Evolutionary conservation across 768 basidiomycete genomes (phyloP).

Genomic region (Podaxis pistillaris): DNA sequence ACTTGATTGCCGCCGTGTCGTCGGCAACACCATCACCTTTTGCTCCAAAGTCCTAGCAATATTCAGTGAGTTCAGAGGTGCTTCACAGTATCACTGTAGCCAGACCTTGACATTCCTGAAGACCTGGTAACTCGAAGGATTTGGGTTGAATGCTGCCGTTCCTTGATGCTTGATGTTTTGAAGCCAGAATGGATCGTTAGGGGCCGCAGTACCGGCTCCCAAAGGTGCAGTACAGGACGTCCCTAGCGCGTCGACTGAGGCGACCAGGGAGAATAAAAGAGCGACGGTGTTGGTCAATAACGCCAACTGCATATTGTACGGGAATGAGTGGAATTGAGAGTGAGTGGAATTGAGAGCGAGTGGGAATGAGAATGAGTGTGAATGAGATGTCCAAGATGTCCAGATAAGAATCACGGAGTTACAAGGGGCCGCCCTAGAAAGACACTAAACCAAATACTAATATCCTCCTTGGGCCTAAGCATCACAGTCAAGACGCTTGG

Average conservation of each 20-base stretch:
- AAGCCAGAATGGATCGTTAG: constrained; percentile 67
- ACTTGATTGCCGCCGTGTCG: constrained; percentile 79
- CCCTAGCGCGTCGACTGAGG: constrained; percentile 36
- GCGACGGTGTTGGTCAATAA: constrained; percentile 3
- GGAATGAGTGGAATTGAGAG: too few species aligned
- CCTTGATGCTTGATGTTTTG: constrained; percentile 73
- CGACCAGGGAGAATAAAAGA: constrained; percentile 8
- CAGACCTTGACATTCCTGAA: constrained; percentile 72
- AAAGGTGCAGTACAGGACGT: constrained; percentile 43
- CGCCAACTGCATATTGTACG: background rate
- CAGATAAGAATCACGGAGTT: too few species aligned
- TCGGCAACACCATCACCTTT: constrained; percentile 65
- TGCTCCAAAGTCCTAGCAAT: constrained; percentile 35
- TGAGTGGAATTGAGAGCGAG: too few species aligned
- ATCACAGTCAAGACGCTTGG: background rate
- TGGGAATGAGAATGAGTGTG: too few species aligned
- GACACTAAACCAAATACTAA: too few species aligned
- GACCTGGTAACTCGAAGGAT: constrained; percentile 56
- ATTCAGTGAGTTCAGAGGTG: constrained; percentile 12
- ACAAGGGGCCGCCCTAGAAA: too few species aligned
- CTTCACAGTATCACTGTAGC: background rate
- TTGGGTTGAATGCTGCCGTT: constrained; percentile 60
- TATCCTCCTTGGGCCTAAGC: background rate
- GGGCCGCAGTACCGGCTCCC: constrained; percentile 48
- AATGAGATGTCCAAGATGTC: background rate